phyloP scores from a whole-genome alignment of 441 rosid genomes.

The Populus hybrid region DNA sequence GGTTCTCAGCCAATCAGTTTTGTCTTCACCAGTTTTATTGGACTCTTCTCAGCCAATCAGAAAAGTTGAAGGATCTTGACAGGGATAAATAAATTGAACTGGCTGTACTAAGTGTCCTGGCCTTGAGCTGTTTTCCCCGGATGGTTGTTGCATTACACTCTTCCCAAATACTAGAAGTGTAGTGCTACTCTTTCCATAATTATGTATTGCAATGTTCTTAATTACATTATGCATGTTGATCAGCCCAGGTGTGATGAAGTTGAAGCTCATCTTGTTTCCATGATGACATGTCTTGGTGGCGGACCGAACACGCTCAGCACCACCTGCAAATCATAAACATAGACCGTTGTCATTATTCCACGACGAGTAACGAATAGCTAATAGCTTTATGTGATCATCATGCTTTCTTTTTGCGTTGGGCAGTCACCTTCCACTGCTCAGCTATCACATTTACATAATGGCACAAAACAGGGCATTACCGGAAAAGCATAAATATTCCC shows the following conservation, averaged over 20 bases:
- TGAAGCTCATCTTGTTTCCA: constrained; percentile 26
- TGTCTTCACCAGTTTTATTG: too few relatives aligned
- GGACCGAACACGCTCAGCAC: constrained; percentile 79
- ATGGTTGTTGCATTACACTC: not conserved
- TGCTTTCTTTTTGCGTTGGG: not conserved
- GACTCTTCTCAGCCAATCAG: not conserved
- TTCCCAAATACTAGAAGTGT: not conserved
- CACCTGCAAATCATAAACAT: constrained; percentile 51
- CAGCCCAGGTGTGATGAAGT: constrained; percentile 32
- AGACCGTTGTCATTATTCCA: not conserved
- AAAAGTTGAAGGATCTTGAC: not conserved
- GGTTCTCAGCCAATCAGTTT: too few relatives aligned
- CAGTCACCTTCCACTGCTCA: too few relatives aligned
- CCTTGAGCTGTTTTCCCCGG: not conserved
- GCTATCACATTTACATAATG: not conserved
- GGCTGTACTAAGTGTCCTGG: too few relatives aligned
- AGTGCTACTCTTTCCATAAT: not conserved
- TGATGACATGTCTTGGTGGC: constrained; percentile 37
- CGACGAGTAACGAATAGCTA: not conserved
- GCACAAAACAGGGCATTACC: not conserved
- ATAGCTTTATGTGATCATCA: not conserved
- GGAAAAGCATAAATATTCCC: not conserved
- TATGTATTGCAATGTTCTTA: not conserved
- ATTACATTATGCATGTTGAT: not conserved
- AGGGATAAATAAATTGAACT: not conserved